phyloP scores from a whole-genome alignment of 2,329 filamentous ascomycete species.

The Ceratocystis albifundus region DNA sequence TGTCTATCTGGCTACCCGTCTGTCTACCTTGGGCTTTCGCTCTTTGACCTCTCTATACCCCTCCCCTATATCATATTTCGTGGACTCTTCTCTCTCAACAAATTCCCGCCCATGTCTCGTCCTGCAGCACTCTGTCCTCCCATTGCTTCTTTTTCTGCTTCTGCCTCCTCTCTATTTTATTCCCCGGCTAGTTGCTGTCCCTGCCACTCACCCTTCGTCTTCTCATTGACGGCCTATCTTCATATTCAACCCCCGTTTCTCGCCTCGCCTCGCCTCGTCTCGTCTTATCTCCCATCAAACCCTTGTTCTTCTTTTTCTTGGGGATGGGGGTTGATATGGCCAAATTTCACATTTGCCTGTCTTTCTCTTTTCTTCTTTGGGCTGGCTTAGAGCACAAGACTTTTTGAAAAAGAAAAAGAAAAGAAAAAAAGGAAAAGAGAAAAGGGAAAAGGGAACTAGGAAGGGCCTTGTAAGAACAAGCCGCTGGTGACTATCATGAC shows the following conservation, averaged over 20 bases:
- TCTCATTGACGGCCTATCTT: background rate
- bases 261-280: slow-evolving; percentile 2
- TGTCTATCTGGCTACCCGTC: background rate
- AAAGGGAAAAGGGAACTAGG: background rate
- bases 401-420: too few relatives aligned
- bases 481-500: background rate
- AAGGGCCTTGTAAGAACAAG: background rate
- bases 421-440: background rate
- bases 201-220: background rate
- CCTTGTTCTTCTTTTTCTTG: background rate
- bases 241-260: background rate
- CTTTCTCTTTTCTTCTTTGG: background rate
- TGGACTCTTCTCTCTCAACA: background rate
- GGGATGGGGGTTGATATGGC: background rate
- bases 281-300: background rate
- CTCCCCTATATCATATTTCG: background rate
- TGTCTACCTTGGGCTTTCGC: background rate
- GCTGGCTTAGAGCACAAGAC: background rate
- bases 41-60: background rate
- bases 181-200: background rate
- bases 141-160: background rate
- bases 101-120: background rate
- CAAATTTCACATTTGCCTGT: background rate
- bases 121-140: background rate
- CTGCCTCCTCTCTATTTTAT: background rate